Conservation (phyloP, 257 asterid species). For the Petunia secreta region DNA sequence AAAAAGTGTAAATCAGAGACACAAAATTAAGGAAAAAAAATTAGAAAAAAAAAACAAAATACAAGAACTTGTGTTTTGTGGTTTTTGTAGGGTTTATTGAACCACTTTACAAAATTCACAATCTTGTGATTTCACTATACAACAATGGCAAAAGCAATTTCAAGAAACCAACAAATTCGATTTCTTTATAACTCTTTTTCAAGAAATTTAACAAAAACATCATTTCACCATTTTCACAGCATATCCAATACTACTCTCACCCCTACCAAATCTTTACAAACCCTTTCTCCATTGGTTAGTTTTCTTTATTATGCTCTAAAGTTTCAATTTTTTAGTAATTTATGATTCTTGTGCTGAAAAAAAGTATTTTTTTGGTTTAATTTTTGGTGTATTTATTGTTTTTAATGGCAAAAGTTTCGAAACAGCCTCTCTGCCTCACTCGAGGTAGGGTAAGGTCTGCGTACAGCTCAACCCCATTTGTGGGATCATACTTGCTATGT, state of each 20-base stretch:
- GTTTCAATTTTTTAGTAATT: neutral
- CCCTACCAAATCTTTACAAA: neutral
- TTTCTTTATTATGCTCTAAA: neutral
- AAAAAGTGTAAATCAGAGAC: neutral
- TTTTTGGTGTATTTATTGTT: neutral
- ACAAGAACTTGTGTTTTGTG: neutral
- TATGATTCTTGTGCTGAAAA: neutral
- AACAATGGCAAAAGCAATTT: slow-evolving; percentile 21
- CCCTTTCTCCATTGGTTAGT: slow-evolving; percentile 18
- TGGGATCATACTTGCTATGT: too few species aligned
- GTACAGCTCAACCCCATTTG: too few species aligned
- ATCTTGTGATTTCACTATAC: neutral
- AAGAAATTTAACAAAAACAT: neutral
- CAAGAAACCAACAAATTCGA: slow-evolving; percentile 24
- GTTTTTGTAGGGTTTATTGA: slow-evolving; percentile 22
- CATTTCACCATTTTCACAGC: slow-evolving; percentile 12
- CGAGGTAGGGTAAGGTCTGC: too few species aligned
- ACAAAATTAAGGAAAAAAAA: neutral
- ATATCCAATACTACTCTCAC: neutral
- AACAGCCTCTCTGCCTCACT: too few species aligned
- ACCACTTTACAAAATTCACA: neutral
- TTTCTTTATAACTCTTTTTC: neutral
- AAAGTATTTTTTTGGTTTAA: neutral
- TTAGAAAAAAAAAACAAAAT: neutral
- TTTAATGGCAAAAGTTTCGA: too few species aligned